phyloP scores from a whole-genome alignment of 2,329 filamentous ascomycete genomes.

The Fusarium palustre region DNA sequence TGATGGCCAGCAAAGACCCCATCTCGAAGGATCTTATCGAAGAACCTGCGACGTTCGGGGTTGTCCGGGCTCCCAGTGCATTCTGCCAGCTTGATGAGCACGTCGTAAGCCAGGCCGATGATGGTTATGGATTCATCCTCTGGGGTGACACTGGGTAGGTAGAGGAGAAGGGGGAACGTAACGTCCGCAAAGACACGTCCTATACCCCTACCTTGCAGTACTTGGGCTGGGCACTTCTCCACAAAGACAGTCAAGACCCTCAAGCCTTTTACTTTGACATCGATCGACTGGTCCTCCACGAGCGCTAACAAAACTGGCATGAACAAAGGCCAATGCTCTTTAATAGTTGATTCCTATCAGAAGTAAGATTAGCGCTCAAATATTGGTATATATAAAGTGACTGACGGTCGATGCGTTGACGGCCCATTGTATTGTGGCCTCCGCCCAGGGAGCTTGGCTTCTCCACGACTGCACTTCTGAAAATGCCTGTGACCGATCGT shows the following conservation, averaged over 20 bases:
- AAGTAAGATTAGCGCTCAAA: slow-evolving; percentile 3
- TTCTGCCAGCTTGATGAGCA: slow-evolving; percentile 69
- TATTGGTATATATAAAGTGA: neutral
- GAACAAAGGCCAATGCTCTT: slow-evolving; percentile 73
- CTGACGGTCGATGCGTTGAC: slow-evolving; percentile 64
- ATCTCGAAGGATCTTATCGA: slow-evolving; percentile 67
- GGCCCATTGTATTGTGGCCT: slow-evolving; percentile 63
- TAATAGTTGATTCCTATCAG: slow-evolving; percentile 57
- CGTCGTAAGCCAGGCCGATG: slow-evolving; percentile 73
- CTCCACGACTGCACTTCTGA: slow-evolving; percentile 43
- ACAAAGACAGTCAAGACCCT: slow-evolving; percentile 67
- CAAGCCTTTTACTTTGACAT: slow-evolving; percentile 68
- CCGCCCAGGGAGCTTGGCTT: slow-evolving; percentile 29
- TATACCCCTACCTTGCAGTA: slow-evolving; percentile 73
- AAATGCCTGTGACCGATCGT: slow-evolving; percentile 2
- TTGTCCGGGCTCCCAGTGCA: slow-evolving; percentile 44
- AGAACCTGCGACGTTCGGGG: slow-evolving; percentile 51
- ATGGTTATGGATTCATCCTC: slow-evolving; percentile 75
- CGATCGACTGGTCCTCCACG: slow-evolving; percentile 70
- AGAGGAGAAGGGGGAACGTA: slow-evolving; percentile 77
- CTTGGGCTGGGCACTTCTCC: slow-evolving; percentile 60
- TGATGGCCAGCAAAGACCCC: slow-evolving; percentile 67
- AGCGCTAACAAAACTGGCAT: slow-evolving; percentile 77
- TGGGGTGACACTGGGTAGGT: slow-evolving; percentile 80
- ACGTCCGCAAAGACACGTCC: slow-evolving; percentile 75